Evolutionary conservation across 2,329 filamentous ascomycete genomes (phyloP), one percentile per base, ranked within the genome.

Genomic region (Myriosclerotinia scirpicola): DNA sequence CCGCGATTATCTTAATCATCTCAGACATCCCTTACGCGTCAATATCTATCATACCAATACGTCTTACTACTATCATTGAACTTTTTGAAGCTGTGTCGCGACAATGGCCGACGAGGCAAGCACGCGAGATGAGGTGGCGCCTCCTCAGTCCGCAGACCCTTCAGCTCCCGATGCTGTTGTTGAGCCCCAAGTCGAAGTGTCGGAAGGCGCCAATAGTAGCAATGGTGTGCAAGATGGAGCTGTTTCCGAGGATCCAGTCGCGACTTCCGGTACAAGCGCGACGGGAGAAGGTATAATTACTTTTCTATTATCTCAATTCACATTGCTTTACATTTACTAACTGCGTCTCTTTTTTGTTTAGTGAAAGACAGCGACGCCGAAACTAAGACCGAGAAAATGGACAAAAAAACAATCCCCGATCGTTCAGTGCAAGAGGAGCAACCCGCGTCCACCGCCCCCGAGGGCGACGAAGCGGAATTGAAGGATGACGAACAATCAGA

Each of bases 401-500:
- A 71, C 66, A 67, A 76, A 66, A 69, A 71, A 69, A 46, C 67
- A 55, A 63, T 50, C 15, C 56, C 69, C 50, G 68, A 71, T 22
- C 38, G 53, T 42, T 36, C 60, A 54, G 60, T 65, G 9, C 53
- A 67, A n/a, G 54, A 48, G 36, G 66, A 71, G 61, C 65, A 67
- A 46, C 68, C 68, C 66, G 69, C 71, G 67, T 53, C 71, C 66
- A 58, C 67, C 14, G 68, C 72, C n/a, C 46, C 64, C 14, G 65
- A 67, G 60, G 72, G 34, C n/a, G n/a, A 73, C 54, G 75, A 77
- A 50, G 67, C 71, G 60, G 74, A 77, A 53, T 75, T 79, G 73
- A 76, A 78, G 68, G 73, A 73, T 36, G 71, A 72, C 38, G 70
- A 74, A 69, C 75, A 77, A 66, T 73, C 74, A 59, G 75, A 74